A percentile compares a stretch with the other conserved stretches of the same genome.
phyloP scores from a whole-genome alignment of 805 yeast species.

The Starmerella asiatica region DNA sequence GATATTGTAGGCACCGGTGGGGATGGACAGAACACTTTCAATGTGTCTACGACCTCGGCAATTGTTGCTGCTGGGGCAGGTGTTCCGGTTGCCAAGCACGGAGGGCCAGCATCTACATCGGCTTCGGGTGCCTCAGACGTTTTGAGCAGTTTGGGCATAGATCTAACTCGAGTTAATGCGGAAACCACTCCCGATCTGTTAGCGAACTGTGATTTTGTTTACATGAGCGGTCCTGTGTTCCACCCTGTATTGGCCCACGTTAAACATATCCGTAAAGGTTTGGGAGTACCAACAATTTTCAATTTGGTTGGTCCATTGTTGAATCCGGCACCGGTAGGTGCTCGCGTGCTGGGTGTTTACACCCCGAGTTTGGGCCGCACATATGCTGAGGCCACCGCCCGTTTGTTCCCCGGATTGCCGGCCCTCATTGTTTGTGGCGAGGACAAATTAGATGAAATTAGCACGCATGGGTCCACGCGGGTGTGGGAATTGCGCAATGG shows the following conservation, averaged over 20 bases:
- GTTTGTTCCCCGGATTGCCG: conserved; percentile 33
- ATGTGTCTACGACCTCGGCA: conserved; percentile 89
- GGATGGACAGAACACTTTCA: conserved; percentile 93
- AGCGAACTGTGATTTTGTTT: conserved; percentile 42
- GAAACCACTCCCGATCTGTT: conserved; percentile 44
- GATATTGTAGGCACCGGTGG: conserved; percentile 99
- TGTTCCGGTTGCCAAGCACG: conserved; percentile 78
- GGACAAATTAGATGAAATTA: conserved; percentile 82
- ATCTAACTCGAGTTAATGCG: conserved; percentile 53
- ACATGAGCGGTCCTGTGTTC: conserved; percentile 83
- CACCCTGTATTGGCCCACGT: conserved; percentile 84
- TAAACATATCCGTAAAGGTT: conserved; percentile 56
- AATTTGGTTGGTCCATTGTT: conserved; percentile 87
- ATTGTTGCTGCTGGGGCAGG: conserved; percentile 82
- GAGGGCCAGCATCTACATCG: conserved; percentile 93
- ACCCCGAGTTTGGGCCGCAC: conserved; percentile 63
- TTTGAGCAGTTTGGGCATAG: conserved; percentile 69
- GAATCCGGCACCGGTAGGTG: conserved; percentile 73
- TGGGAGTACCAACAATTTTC: conserved; percentile 88
- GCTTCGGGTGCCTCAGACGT: conserved; percentile 90
- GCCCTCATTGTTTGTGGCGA: conserved; percentile 91
- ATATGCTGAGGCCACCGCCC: conserved; percentile 67
- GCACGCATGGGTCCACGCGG: conserved; percentile 72
- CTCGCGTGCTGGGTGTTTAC: conserved; percentile 83
- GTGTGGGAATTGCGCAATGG: conserved; percentile 57